phyloP scores from a whole-genome alignment of 305 asterid genomes.

The Solanum hybrid region DNA sequence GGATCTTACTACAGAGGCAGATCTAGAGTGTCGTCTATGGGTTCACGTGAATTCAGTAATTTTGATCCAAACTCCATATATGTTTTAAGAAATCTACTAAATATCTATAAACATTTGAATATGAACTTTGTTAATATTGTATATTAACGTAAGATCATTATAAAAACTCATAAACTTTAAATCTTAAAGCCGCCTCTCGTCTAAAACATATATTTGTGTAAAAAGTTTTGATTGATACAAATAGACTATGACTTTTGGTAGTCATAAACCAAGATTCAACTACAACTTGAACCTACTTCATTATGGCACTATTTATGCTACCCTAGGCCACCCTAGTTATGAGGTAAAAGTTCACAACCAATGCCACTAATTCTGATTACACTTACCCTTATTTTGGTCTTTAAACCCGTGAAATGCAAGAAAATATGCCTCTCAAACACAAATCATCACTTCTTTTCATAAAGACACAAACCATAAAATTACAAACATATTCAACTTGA shows the following conservation, averaged over 20 bases:
- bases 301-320: not conserved
- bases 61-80: not conserved
- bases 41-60: not conserved
- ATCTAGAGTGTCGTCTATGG: not conserved
- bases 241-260: not conserved
- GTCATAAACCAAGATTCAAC: not conserved
- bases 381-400: not conserved
- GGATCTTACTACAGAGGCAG: not conserved
- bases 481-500: not conserved
- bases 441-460: not conserved
- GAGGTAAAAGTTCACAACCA: not conserved
- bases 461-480: not conserved
- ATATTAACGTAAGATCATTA: not conserved
- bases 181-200: rapidly evolving
- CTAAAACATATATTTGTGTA: not conserved
- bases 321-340: not conserved
- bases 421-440: not conserved
- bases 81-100: not conserved
- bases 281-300: not conserved
- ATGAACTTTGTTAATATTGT: not conserved
- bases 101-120: not conserved
- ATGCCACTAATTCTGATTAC: not conserved
- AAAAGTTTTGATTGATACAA: not conserved
- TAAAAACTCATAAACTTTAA: not conserved
- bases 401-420: not conserved